Conservation (phyloP, 1,284 basidiomycete species). For the Tilletia walkeri region DNA sequence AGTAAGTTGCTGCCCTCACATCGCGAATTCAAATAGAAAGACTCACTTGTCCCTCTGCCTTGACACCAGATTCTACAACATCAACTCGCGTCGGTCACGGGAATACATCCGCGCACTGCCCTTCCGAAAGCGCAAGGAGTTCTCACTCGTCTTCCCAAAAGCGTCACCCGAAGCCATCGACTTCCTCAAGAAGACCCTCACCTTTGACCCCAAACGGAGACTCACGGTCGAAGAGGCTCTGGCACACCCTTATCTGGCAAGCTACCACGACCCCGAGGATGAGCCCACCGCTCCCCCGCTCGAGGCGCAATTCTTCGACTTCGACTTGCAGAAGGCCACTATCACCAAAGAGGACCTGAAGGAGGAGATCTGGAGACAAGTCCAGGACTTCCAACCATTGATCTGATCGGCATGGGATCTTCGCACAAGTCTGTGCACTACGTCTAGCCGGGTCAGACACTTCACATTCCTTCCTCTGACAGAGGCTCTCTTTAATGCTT, state of each 20-base stretch:
- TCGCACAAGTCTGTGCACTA: too few relatives aligned
- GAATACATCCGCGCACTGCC: slow-evolving; percentile 77
- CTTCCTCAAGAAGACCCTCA: slow-evolving; percentile 84
- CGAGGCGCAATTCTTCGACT: slow-evolving; percentile 40
- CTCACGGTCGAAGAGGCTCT: slow-evolving; percentile 52
- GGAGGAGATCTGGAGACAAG: slow-evolving; percentile 46
- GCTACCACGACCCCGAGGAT: slow-evolving; percentile 50
- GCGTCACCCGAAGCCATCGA: slow-evolving; percentile 67
- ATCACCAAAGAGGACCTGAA: slow-evolving; percentile 43
- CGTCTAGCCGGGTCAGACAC: too few relatives aligned
- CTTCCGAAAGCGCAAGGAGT: slow-evolving; percentile 69
- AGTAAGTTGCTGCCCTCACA: slow-evolving; percentile 69
- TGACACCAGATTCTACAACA: slow-evolving; percentile 48
- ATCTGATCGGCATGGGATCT: slow-evolving; percentile 16
- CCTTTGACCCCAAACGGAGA: slow-evolving; percentile 59
- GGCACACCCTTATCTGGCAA: slow-evolving; percentile 47
- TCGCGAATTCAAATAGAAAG: too few relatives aligned
- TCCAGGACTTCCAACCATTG: slow-evolving; percentile 38
- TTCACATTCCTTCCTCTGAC: background rate
- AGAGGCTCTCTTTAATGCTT: background rate
- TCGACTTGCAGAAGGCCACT: slow-evolving; percentile 44
- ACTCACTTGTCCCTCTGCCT: background rate
- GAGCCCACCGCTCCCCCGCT: slow-evolving; percentile 44
- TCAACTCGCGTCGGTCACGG: slow-evolving; percentile 77
- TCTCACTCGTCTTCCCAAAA: slow-evolving; percentile 29